Conservation (phyloP, 306 rosid species). For the Medicago ruthenica region DNA sequence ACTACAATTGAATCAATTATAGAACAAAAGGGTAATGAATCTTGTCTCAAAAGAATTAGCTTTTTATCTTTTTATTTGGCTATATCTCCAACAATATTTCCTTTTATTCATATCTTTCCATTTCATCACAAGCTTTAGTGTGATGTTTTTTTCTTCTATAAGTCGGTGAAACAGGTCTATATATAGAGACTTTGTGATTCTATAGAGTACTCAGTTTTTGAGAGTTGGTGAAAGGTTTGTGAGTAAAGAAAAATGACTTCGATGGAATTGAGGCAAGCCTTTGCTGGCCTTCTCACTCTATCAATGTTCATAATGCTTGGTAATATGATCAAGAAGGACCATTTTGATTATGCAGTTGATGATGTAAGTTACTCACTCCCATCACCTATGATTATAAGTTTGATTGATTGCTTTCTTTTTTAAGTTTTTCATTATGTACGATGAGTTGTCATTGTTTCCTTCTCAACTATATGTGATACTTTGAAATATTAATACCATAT, state of each 20-base stretch:
- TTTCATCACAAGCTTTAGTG: neutral
- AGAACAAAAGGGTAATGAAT: constrained; percentile 21
- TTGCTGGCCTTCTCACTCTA: constrained; percentile 52
- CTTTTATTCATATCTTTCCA: neutral
- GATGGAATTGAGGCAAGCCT: constrained; percentile 51
- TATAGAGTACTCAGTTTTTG: neutral
- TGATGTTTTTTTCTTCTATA: constrained; percentile 31
- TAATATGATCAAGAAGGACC: constrained; percentile 57
- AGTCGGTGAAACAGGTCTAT: constrained; percentile 30
- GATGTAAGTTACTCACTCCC: constrained; percentile 40
- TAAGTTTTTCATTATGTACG: neutral
- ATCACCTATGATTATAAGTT: neutral
- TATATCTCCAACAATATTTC: constrained; percentile 27
- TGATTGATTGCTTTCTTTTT: neutral
- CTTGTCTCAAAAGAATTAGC: constrained; percentile 41
- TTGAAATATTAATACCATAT: neutral
- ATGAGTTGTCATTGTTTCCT: constrained; percentile 1
- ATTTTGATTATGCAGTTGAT: constrained; percentile 38
- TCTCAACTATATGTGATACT: neutral
- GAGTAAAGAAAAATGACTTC: constrained; percentile 33
- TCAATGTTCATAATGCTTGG: constrained; percentile 60
- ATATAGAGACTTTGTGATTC: constrained; percentile 21
- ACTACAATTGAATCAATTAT: constrained; percentile 5
- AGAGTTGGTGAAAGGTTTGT: neutral
- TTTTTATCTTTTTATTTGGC: neutral